Percentiles rank a stretch among this genome's conserved stretches.
Conservation (phyloP, 371 early-diverging fungal species). For the Mortierella sp. region DNA sequence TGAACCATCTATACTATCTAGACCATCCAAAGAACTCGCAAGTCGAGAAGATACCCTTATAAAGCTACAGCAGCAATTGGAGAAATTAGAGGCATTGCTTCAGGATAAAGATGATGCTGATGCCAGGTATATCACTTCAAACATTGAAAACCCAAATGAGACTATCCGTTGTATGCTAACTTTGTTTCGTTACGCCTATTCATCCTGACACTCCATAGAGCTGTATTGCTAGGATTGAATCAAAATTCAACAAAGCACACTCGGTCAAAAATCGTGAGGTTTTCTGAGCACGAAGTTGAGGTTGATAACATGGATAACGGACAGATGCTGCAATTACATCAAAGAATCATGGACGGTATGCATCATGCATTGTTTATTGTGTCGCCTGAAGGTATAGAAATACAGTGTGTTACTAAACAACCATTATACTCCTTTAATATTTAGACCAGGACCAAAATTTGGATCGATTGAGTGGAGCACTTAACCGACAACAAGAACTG, state of each 20-base stretch:
- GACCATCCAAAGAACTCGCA: conserved; percentile 64
- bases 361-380: neutral
- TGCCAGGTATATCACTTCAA: conserved; percentile 57
- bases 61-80: conserved; percentile 70
- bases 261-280: conserved; percentile 60
- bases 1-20: conserved; percentile 17
- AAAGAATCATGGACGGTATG: conserved; percentile 81
- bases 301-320: conserved; percentile 66
- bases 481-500: conserved; percentile 81
- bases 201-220: conserved; percentile 6
- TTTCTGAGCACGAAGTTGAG: conserved; percentile 63
- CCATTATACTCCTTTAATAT: neutral
- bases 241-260: conserved; percentile 48
- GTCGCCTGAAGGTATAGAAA: neutral
- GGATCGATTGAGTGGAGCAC: conserved; percentile 73
- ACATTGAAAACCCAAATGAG: neutral
- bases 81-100: conserved; percentile 70
- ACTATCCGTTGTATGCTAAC: neutral
- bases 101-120: conserved; percentile 64
- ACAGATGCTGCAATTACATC: conserved; percentile 80
- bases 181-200: too few relatives aligned
- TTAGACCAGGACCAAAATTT: conserved; percentile 84
- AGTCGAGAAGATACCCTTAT: conserved; percentile 69
- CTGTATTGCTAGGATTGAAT: conserved; percentile 41
- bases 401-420: neutral